Percentiles rank a stretch among this genome's conserved stretches.
Evolutionary conservation across 2,329 filamentous ascomycete genomes (phyloP).

Genomic region (Neonectria faginata): DNA sequence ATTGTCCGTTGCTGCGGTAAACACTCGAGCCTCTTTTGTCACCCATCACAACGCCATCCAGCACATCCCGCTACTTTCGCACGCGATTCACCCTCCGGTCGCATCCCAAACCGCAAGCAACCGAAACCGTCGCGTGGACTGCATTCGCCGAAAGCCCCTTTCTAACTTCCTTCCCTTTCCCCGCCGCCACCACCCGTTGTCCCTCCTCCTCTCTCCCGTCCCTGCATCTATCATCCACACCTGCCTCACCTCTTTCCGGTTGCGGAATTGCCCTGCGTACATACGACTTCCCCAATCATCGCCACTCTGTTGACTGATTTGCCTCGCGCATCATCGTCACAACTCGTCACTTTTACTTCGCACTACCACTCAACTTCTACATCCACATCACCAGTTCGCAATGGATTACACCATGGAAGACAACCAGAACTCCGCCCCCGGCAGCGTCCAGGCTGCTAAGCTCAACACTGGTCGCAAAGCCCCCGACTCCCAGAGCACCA

Average conservation of each 20-base stretch:
- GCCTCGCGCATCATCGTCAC: slow-evolving; percentile 18
- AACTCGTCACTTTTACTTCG: slow-evolving; percentile 10
- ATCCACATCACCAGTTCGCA: slow-evolving; percentile 26
- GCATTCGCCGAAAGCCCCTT: slow-evolving; percentile 8
- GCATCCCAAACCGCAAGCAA: slow-evolving; percentile 18
- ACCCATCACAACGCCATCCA: slow-evolving; percentile 29
- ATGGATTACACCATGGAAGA: slow-evolving; percentile 64
- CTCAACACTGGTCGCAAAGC: slow-evolving; percentile 67
- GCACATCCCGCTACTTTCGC: slow-evolving; percentile 27
- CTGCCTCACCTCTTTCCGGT: slow-evolving; percentile 37
- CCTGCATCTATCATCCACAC: slow-evolving; percentile 27
- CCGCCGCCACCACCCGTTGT: slow-evolving; percentile 27
- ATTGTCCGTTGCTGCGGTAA: slow-evolving; percentile 49
- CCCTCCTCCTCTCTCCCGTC: slow-evolving; percentile 25
- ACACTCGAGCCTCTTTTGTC: slow-evolving; percentile 36
- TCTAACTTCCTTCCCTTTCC: slow-evolving; percentile 8
- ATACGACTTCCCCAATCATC: slow-evolving; percentile 27
- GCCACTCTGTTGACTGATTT: slow-evolving; percentile 1
- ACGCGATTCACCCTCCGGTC: slow-evolving; percentile 7
- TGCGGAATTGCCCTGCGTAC: slow-evolving; percentile 35
- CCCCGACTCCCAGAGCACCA: slow-evolving; percentile 78
- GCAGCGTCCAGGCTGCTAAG: slow-evolving; percentile 71
- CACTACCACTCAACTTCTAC: slow-evolving; percentile 14
- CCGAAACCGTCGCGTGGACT: slow-evolving; percentile 11
- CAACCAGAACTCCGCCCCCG: slow-evolving; percentile 75